Evolutionary conservation across 225 moss, liverwort and hornwort species (phyloP).

Genomic region (Anthoceros angustus): DNA sequence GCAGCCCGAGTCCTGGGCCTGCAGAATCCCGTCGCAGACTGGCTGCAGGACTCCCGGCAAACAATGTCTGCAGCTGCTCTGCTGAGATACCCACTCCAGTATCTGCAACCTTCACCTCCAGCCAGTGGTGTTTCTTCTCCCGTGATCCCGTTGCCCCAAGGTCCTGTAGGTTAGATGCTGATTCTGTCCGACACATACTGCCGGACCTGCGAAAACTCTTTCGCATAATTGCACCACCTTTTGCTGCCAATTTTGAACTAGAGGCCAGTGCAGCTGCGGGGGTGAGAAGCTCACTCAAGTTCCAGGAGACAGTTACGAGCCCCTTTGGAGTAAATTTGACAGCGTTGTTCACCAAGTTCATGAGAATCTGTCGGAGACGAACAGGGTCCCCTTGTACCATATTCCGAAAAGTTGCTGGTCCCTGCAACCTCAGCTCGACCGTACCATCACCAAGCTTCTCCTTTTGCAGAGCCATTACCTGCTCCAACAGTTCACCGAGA

Average conservation of each 20-base stretch:
- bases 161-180: constrained; percentile 7
- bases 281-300: constrained; percentile 36
- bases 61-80: constrained; percentile 52
- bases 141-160: constrained; percentile 3
- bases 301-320: constrained; percentile 39
- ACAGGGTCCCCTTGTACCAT: constrained; percentile 79
- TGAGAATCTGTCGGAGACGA: constrained; percentile 68
- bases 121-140: constrained; percentile 39
- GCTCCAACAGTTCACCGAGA: constrained; percentile 50
- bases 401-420: constrained; percentile 23
- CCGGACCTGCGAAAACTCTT: not conserved
- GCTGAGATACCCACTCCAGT: constrained; percentile 69
- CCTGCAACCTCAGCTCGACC: constrained; percentile 32
- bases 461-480: constrained; percentile 52
- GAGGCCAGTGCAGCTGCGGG: constrained; percentile 17
- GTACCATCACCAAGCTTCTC: constrained; percentile 38
- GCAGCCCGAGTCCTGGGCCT: constrained; percentile 73
- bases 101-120: constrained; percentile 68
- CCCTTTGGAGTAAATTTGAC: constrained; percentile 66
- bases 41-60: constrained; percentile 52
- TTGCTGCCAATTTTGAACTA: constrained; percentile 13
- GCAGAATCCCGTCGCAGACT: constrained; percentile 58
- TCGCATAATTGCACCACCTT: not conserved
- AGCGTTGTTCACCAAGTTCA: constrained; percentile 68
- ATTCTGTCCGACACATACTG: not conserved